Conservation (phyloP, 108 stramenopile species). For the Halocafeteria seosinensis region DNA sequence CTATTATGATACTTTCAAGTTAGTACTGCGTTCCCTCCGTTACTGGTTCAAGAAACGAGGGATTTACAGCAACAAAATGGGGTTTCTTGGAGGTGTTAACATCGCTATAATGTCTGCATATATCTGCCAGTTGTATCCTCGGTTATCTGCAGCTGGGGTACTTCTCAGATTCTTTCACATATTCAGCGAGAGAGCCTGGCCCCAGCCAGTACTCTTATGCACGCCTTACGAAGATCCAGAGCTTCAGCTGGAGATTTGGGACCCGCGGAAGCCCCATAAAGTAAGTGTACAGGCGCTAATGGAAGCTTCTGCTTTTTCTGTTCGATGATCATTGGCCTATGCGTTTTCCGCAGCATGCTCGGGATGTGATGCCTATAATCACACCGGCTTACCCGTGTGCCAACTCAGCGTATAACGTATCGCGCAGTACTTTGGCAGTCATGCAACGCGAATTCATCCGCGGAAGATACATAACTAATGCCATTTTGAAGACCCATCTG, state of each 20-base stretch:
- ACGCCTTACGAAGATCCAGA: conserved; percentile 1
- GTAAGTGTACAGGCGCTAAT: too few relatives aligned
- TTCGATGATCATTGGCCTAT: too few relatives aligned
- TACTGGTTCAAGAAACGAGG: conserved; percentile 72
- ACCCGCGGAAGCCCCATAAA: conserved; percentile 47
- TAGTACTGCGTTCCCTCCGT: conserved; percentile 58
- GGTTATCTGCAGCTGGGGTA: conserved; percentile 35
- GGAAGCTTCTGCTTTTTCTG: too few relatives aligned
- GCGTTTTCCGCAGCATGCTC: too few relatives aligned
- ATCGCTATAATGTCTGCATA: conserved; percentile 73
- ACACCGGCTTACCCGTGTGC: conserved; percentile 87
- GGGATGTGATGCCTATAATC: conserved; percentile 81
- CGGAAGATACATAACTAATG: conserved; percentile 43
- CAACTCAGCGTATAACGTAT: conserved; percentile 84
- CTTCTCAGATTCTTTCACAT: conserved; percentile 53
- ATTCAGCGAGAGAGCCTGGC: conserved; percentile 63
- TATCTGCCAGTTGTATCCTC: conserved; percentile 70
- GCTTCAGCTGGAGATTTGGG: conserved; percentile 40
- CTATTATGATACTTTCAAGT: conserved; percentile 44
- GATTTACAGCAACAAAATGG: conserved; percentile 77
- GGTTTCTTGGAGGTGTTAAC: conserved; percentile 86
- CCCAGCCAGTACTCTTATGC: conserved; percentile 37
- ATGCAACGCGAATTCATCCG: conserved; percentile 59
- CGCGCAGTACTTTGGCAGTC: conserved; percentile 21
- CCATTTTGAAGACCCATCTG: background rate